These are phyloP conservation scores for Sporothrix euskadiensis DNA, from an alignment of 2,329 filamentous ascomycete genomes.

Conservation along the genomic window DNA sequence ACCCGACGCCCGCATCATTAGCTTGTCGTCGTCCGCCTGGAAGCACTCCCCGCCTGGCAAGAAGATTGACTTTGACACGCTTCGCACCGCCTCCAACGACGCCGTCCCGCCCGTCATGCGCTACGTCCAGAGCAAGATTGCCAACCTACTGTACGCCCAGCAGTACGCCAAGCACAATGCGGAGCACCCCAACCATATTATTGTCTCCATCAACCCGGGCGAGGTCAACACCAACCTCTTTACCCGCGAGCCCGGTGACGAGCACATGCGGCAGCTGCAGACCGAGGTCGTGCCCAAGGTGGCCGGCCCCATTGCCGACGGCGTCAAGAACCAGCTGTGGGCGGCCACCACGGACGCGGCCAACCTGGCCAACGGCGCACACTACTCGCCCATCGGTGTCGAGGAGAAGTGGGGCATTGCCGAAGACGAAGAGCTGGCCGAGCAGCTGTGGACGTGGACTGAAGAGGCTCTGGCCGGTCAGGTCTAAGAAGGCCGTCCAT, in stretches of 20 bases:
- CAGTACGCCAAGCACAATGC: conserved; percentile 38
- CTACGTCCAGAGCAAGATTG: conserved; percentile 42
- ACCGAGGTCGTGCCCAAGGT: conserved; percentile 21
- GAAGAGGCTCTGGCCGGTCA: conserved; percentile 37
- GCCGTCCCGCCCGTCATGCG: conserved; percentile 30
- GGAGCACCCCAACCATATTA: conserved; percentile 35
- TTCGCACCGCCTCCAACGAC: conserved; percentile 8
- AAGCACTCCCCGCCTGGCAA: conserved; percentile 28
- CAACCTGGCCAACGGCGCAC: conserved; percentile 39
- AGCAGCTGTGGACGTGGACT: conserved; percentile 41
- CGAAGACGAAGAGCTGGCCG: conserved; percentile 35
- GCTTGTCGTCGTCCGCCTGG: conserved; percentile 30
- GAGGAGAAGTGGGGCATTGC: conserved; percentile 30
- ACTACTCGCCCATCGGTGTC: conserved; percentile 41
- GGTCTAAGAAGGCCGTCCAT: not conserved
- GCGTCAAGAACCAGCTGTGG: conserved; percentile 45
- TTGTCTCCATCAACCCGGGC: conserved; percentile 38
- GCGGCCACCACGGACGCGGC: conserved; percentile 38
- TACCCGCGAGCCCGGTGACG: conserved; percentile 35
- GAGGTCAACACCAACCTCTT: conserved; percentile 36
- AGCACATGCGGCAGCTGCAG: conserved; percentile 29
- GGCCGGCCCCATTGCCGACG: conserved; percentile 13
- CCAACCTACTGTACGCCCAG: conserved; percentile 38
- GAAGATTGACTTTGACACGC: conserved; percentile 17
- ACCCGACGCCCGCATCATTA: conserved; percentile 36